Evolutionary conservation across 441 rosid species (phyloP).

Genomic region (Populus hybrid): DNA sequence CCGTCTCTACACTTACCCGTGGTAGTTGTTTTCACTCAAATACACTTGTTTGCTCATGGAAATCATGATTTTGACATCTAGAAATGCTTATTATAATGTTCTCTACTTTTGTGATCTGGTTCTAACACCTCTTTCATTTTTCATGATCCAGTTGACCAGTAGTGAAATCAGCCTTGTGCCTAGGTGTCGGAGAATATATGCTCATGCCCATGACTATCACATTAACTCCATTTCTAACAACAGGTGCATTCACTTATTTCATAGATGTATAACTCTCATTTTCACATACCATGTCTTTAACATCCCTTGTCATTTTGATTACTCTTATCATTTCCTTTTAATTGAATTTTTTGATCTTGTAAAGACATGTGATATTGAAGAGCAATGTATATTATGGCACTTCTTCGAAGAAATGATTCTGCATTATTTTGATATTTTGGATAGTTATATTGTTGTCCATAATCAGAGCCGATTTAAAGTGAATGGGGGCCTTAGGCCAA

Average conservation of each 20-base stretch:
- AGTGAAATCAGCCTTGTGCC: constrained; percentile 72
- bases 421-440: neutral
- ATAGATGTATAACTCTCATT: neutral
- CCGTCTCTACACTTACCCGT: constrained; percentile 65
- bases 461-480: too few species aligned
- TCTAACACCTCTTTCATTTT: constrained; percentile 6
- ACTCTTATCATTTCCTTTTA: neutral
- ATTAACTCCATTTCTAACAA: constrained; percentile 90
- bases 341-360: neutral
- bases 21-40: constrained; percentile 58
- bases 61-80: neutral
- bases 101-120: neutral
- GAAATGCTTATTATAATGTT: neutral
- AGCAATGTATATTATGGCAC: neutral
- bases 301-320: neutral
- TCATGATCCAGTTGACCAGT: constrained; percentile 56
- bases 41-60: constrained; percentile 2
- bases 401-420: neutral
- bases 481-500: too few species aligned
- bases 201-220: constrained; percentile 96
- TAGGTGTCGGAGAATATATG: constrained; percentile 79
- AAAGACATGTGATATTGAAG: neutral
- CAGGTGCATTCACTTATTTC: constrained; percentile 43
- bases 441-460: neutral
- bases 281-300: constrained; percentile 3